A percentile compares a stretch with the other conserved stretches of the same genome.
Conservation (phyloP, 257 asterid species). For the Fraxinus cuspidata region DNA sequence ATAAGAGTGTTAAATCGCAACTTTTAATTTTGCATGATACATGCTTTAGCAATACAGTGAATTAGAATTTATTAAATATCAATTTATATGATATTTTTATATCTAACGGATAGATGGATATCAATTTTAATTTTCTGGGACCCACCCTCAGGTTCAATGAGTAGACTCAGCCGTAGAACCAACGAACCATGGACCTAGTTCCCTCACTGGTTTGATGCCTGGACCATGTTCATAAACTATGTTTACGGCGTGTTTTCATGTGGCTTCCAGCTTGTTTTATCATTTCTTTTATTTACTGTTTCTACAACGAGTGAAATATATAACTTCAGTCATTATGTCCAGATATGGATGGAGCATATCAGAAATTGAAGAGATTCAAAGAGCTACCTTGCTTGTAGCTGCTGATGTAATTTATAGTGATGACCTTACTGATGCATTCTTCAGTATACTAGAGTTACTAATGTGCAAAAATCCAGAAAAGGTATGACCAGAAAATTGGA, state of each 20-base stretch:
- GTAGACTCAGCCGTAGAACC: not conserved
- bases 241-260: not conserved
- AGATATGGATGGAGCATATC: constrained; percentile 67
- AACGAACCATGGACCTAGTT: not conserved
- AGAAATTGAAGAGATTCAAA: constrained; percentile 68
- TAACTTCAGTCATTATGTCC: constrained; percentile 28
- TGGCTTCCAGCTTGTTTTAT: not conserved
- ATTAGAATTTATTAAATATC: not conserved
- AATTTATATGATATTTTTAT: too few species aligned
- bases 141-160: not conserved
- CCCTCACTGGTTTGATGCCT: not conserved
- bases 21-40: not conserved
- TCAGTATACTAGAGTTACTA: constrained; percentile 50
- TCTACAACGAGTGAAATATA: not conserved
- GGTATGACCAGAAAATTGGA: constrained; percentile 40
- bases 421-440: constrained; percentile 82
- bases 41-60: not conserved
- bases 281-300: not conserved
- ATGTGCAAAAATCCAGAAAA: constrained; percentile 63
- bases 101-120: not conserved
- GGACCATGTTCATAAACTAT: not conserved
- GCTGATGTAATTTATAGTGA: constrained; percentile 92
- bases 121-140: not conserved
- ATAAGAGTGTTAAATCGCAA: not conserved
- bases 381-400: constrained; percentile 79